Conservation (phyloP, 192 early-diverging fungal species). For the Backusella circina region DNA sequence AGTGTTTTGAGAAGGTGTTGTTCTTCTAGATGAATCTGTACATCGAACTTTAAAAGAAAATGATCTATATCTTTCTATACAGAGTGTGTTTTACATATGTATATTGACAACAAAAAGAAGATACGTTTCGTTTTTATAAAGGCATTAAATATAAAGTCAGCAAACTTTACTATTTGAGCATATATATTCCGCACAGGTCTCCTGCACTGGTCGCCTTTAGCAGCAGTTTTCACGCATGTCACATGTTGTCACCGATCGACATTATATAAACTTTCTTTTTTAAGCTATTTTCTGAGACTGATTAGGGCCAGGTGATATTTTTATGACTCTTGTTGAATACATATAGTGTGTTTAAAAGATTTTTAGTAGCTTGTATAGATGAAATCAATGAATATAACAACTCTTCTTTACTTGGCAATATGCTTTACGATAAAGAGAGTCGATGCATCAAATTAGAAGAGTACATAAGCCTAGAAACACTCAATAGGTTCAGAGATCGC, state of each 20-base stretch:
- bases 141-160: not conserved
- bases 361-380: no score
- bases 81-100: no score
- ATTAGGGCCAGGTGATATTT: not conserved
- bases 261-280: not conserved
- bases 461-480: no score
- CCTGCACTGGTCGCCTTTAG: not conserved
- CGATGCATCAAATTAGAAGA: no score
- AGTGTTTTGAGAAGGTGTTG: not conserved
- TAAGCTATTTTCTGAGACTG: not conserved
- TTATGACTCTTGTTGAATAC: not conserved
- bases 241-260: not conserved
- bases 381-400: no score
- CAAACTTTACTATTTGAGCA: not conserved
- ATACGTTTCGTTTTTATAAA: not conserved
- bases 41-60: not conserved
- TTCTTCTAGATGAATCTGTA: not conserved
- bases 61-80: not conserved
- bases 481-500: no score
- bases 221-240: not conserved
- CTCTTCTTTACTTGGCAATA: no score
- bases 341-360: no score
- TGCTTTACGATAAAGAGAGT: no score
- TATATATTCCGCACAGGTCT: not conserved
- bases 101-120: not conserved